Evolutionary conservation across 495 filamentous ascomycete species (phyloP).

Genomic region (Penicillium bovifimosum): DNA sequence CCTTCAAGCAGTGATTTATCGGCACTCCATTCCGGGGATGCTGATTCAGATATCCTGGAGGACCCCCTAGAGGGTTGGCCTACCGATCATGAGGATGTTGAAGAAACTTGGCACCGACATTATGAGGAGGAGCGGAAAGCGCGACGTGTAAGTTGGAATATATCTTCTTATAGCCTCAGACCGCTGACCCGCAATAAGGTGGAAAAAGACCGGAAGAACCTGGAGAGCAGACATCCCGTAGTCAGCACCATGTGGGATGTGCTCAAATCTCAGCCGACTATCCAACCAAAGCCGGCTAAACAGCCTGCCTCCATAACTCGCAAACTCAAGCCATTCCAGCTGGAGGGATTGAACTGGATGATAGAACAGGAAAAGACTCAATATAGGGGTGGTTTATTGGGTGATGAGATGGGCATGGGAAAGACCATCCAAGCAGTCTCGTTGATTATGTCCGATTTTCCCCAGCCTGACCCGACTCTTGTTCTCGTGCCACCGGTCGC

Average conservation of each 20-base stretch:
- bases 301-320: slow-evolving; percentile 78
- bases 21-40: background rate
- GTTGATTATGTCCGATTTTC: slow-evolving; percentile 94
- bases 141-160: slow-evolving; percentile 30
- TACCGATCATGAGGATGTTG: slow-evolving; percentile 12
- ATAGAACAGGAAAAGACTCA: slow-evolving; percentile 73
- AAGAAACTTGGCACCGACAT: slow-evolving; percentile 4
- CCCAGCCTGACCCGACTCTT: slow-evolving; percentile 71
- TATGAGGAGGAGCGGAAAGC: slow-evolving; percentile 16
- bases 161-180: background rate
- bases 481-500: slow-evolving; percentile 94
- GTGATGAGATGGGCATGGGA: slow-evolving; percentile 97
- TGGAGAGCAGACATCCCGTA: slow-evolving; percentile 72
- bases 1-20: background rate
- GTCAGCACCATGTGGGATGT: slow-evolving; percentile 79
- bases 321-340: slow-evolving; percentile 83
- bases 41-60: background rate
- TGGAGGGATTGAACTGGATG: slow-evolving; percentile 94
- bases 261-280: slow-evolving; percentile 58
- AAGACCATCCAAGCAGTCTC: slow-evolving; percentile 98
- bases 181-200: slow-evolving; percentile 20
- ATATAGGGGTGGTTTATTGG: slow-evolving; percentile 84
- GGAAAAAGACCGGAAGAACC: slow-evolving; percentile 53
- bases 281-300: slow-evolving; percentile 58
- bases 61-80: slow-evolving; percentile 1